Evolutionary conservation across 2,329 filamentous ascomycete species (phyloP), one percentile per base, ranked within the genome.

Genomic region (Pseudogymnoascus sp.): DNA sequence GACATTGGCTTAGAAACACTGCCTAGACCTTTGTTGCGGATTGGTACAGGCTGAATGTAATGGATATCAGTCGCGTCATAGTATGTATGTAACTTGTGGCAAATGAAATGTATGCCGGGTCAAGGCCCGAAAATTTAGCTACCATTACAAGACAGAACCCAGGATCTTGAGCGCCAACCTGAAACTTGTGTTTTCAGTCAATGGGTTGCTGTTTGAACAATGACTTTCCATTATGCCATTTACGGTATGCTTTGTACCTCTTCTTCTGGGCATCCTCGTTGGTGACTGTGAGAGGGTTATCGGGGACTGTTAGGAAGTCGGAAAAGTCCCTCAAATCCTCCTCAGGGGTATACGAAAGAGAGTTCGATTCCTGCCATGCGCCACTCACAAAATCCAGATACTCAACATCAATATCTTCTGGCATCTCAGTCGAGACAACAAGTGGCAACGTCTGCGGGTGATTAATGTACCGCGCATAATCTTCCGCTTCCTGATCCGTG

Each of bases 181-280:
- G 28, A 35, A 1, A 35, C 33, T 7, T 9, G 33, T 33, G 18
- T 2, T 33, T 53, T 63, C 35, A 72, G 69, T 80, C 78, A 65
- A 80, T 78, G 50, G 87, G 84, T 73, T 87, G 85, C 79, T 97
- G 92, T 75, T 97, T 97, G 74, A 97, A 97, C 69, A 97, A 82
- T 69, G 91, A 96, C 78, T 97, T 97, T 15, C 93, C 93, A 64
- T 86, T 83, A 70, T 99, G 78, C 93, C 94, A 99, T 75, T 97
- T 95, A 69, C 87, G 79, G 75, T 99, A 99, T 8, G 92, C 90
- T 76, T 96, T 97, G 74, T 99, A 99, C 67, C 94, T 81, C 80
- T 97, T 97, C 82, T 96, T 97, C 39, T 82, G 81, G 50, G 86
- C 81, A 73, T 97, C 94, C 69, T 95, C 92, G 47, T 92, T 87